These are phyloP conservation scores for Mycena capillaripes DNA, from an alignment of 768 basidiomycete genomes.

Conservation along the genomic window DNA sequence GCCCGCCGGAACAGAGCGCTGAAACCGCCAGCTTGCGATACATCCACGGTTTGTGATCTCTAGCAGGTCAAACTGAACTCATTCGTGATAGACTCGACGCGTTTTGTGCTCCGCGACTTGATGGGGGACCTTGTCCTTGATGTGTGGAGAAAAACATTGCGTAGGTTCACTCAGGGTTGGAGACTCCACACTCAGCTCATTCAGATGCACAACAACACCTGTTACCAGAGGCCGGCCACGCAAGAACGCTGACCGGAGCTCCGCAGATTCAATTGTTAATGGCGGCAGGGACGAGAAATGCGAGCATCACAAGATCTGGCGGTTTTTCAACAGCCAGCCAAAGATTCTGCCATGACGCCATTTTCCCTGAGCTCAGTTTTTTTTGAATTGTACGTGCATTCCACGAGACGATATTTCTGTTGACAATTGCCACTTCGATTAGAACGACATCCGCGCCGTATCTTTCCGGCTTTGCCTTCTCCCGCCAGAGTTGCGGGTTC, in stretches of 20 bases:
- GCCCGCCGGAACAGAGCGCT: neutral
- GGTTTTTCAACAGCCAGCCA: neutral
- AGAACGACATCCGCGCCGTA: neutral
- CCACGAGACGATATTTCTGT: neutral
- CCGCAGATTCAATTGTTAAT: too few species aligned
- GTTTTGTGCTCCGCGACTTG: slow-evolving; percentile 6
- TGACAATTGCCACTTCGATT: neutral
- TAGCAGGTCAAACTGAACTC: neutral
- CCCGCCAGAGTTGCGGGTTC: slow-evolving; percentile 5
- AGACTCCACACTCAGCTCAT: neutral
- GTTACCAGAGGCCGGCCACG: neutral
- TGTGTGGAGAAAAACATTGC: neutral
- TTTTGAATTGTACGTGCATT: neutral
- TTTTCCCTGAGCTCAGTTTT: neutral
- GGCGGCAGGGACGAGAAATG: too few species aligned
- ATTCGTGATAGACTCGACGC: neutral
- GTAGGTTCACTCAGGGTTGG: neutral
- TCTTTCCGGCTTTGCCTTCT: neutral
- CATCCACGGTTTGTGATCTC: neutral
- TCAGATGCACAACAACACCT: slow-evolving; percentile 13
- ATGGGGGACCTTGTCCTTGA: neutral
- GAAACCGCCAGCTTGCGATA: slow-evolving; percentile 3
- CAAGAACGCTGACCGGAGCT: neutral
- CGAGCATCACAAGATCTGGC: neutral
- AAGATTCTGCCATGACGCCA: neutral